Conservation (phyloP, 176 grass and related monocot species). For the Triticum urartu region DNA sequence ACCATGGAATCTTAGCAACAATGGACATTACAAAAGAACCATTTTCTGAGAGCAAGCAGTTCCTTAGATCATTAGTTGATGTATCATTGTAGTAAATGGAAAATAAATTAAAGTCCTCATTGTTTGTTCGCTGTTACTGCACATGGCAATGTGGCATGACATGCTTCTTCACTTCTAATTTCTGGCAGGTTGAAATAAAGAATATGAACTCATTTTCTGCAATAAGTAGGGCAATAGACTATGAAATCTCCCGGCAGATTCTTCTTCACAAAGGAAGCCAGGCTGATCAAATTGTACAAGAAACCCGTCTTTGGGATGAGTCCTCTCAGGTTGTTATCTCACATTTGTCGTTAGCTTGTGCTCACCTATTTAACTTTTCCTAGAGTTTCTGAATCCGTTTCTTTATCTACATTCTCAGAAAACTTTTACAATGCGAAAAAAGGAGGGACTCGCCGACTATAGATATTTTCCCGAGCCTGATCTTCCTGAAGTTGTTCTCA, state of each 20-base stretch:
- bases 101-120: neutral
- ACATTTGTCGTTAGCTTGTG: neutral
- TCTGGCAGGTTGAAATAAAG: conserved; percentile 22
- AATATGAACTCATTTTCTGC: conserved; percentile 9
- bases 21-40: neutral
- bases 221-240: conserved; percentile 18
- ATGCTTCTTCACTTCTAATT: neutral
- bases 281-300: conserved; percentile 88
- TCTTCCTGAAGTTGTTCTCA: conserved; percentile 87
- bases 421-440: conserved; percentile 97
- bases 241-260: conserved; percentile 53
- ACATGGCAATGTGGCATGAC: conserved; percentile 20
- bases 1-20: neutral
- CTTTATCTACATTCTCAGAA: conserved; percentile 52
- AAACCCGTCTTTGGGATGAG: conserved; percentile 94
- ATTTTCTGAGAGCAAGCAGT: neutral
- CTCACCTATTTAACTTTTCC: conserved; percentile 12
- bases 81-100: neutral
- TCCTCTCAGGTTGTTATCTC: conserved; percentile 60
- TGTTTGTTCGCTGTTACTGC: neutral
- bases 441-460: conserved; percentile 93
- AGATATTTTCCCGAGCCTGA: conserved; percentile 99
- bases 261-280: conserved; percentile 75
- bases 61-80: neutral
- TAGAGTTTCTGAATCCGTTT: conserved; percentile 24